Evolutionary conservation across 805 yeast species (phyloP).

Genomic region (Cyberlindnera meyerae): DNA sequence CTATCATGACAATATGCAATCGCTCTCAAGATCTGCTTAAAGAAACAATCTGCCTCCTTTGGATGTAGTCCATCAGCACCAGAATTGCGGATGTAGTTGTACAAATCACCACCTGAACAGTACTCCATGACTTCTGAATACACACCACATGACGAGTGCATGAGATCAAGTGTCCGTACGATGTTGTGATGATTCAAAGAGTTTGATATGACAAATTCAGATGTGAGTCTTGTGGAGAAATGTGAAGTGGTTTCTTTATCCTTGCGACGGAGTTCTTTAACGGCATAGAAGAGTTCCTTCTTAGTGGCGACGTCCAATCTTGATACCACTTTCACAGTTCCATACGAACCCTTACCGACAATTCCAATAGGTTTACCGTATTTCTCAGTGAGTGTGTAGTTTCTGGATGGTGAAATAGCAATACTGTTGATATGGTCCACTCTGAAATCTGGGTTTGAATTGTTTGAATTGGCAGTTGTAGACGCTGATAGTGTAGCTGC

Average conservation of each 20-base stretch:
- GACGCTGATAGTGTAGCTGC: too few relatives aligned
- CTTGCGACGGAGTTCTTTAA: slow-evolving; percentile 92
- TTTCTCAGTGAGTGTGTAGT: slow-evolving; percentile 36
- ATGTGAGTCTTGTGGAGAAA: slow-evolving; percentile 84
- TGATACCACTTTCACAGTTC: slow-evolving; percentile 93
- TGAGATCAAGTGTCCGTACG: slow-evolving; percentile 71
- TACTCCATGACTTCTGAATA: slow-evolving; percentile 93
- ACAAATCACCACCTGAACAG: slow-evolving; percentile 83
- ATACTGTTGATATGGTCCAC: slow-evolving; percentile 1
- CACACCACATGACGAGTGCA: slow-evolving; percentile 68
- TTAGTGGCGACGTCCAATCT: slow-evolving; percentile 75
- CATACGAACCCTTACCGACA: slow-evolving; percentile 96
- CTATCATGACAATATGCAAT: slow-evolving; percentile 80
- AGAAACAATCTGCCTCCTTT: slow-evolving; percentile 80
- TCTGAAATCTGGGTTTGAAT: too few relatives aligned
- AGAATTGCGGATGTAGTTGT: slow-evolving; percentile 49
- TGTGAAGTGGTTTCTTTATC: slow-evolving; percentile 97
- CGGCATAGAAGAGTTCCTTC: slow-evolving; percentile 84
- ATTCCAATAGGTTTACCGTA: slow-evolving; percentile 50
- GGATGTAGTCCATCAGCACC: slow-evolving; percentile 50
- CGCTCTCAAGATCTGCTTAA: slow-evolving; percentile 82
- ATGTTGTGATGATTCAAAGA: slow-evolving; percentile 73
- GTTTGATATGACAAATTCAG: slow-evolving; percentile 85
- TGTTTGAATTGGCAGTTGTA: too few relatives aligned
- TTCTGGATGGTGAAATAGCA: slow-evolving; percentile 13